These are phyloP conservation scores for Craterostigma plantagineum DNA, from an alignment of 257 asterid species.

Conservation along the genomic window DNA sequence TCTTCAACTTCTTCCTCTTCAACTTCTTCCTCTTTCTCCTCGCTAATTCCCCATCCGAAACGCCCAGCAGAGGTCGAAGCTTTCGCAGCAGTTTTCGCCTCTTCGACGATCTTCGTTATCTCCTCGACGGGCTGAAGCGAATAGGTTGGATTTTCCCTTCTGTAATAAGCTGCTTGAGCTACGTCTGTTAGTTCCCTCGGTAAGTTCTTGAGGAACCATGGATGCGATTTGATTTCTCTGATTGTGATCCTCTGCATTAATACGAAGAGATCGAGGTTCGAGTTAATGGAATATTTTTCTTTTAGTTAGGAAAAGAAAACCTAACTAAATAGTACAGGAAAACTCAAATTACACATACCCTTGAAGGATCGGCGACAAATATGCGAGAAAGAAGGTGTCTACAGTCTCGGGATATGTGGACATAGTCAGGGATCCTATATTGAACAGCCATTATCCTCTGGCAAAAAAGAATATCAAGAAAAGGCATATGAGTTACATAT, in stretches of 20 bases:
- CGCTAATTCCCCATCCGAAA: constrained; percentile 64
- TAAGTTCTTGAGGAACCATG: constrained; percentile 71
- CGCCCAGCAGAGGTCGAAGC: constrained; percentile 41
- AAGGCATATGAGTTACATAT: too few relatives aligned
- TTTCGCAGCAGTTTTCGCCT: constrained; percentile 49
- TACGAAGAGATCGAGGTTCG: too few relatives aligned
- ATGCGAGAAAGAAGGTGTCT: constrained; percentile 74
- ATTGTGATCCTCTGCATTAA: constrained; percentile 52
- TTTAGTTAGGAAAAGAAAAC: too few relatives aligned
- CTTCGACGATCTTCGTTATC: constrained; percentile 56
- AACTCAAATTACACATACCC: constrained; percentile 16
- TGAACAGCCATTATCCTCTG: constrained; percentile 79
- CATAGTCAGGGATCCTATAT: constrained; percentile 72
- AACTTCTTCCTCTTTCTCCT: constrained; percentile 25
- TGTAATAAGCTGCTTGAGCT: constrained; percentile 48
- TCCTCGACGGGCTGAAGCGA: constrained; percentile 53
- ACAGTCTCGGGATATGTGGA: constrained; percentile 77
- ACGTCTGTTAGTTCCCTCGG: constrained; percentile 62
- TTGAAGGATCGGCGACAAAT: constrained; percentile 44
- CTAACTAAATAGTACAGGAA: too few relatives aligned
- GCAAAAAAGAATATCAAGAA: constrained; percentile 3
- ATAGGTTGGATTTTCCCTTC: constrained; percentile 46
- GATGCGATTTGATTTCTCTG: constrained; percentile 54
- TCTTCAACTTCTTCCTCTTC: constrained; percentile 32
- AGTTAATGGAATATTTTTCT: not conserved